Evolutionary conservation across 768 basidiomycete genomes (phyloP).

Genomic region (Tephrocybe sp.): DNA sequence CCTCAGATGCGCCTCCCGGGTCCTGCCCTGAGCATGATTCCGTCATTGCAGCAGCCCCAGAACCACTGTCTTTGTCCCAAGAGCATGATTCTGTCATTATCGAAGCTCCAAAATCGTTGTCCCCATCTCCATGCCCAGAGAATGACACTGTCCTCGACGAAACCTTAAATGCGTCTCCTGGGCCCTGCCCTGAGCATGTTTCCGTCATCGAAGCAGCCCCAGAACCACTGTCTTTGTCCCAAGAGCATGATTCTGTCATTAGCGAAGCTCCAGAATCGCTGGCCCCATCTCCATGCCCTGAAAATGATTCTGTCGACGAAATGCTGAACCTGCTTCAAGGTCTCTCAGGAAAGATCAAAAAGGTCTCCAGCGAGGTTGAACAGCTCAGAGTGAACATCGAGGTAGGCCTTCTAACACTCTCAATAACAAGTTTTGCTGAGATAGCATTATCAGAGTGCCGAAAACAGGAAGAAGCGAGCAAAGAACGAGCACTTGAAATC

Average conservation of each 20-base stretch:
- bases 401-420: neutral
- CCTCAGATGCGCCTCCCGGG: no score
- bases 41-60: no score
- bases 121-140: neutral
- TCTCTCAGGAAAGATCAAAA: neutral
- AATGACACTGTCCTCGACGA: neutral
- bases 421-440: neutral
- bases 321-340: neutral
- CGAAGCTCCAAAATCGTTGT: neutral
- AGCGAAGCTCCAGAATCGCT: neutral
- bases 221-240: no score
- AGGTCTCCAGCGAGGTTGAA: slow-evolving; percentile 3
- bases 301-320: neutral
- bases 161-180: no score
- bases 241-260: neutral
- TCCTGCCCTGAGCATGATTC: no score
- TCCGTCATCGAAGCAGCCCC: no score
- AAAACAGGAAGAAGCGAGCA: neutral
- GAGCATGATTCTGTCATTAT: neutral
- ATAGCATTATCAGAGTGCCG: neutral
- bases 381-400: neutral
- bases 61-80: no score
- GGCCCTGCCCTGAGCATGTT: no score
- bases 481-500: neutral
- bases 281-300: neutral